These are phyloP conservation scores for Batkoa obscura DNA, from an alignment of 371 early-diverging fungal genomes.

Conservation along the genomic window DNA sequence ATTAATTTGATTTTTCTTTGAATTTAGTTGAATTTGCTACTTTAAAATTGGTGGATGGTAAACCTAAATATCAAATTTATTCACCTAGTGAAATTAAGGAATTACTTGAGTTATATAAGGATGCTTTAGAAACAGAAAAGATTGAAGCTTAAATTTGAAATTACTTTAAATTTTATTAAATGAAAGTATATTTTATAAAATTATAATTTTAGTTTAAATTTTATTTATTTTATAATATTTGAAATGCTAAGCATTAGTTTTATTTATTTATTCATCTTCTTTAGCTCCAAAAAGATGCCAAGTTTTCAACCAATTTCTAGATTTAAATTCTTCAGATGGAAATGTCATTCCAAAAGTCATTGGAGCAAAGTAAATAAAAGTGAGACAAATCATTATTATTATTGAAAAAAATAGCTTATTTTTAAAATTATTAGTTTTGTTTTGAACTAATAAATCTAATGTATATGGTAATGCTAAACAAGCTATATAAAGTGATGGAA, in stretches of 20 bases:
- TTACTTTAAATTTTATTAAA: no score
- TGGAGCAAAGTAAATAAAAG: not conserved
- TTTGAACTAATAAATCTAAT: slow-evolving; percentile 38
- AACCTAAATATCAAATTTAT: slow-evolving; percentile 13
- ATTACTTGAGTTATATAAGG: slow-evolving; percentile 15
- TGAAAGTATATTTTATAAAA: no score
- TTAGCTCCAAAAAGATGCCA: slow-evolving; percentile 3
- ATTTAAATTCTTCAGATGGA: not conserved
- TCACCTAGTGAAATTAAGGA: slow-evolving; percentile 15
- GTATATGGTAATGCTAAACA: slow-evolving; percentile 49
- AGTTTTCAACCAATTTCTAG: not conserved
- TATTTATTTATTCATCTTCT: no score
- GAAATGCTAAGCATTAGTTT: no score
- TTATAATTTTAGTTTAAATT: no score
- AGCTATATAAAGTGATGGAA: slow-evolving; percentile 91
- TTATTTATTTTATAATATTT: no score
- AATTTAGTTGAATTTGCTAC: slow-evolving; percentile 18
- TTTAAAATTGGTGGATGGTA: slow-evolving; percentile 14
- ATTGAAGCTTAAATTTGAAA: not conserved
- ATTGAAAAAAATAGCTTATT: not conserved
- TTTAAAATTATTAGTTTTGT: slow-evolving; percentile 10
- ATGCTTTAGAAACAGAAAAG: not conserved
- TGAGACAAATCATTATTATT: not conserved
- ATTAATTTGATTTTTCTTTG: not conserved
- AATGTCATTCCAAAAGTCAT: slow-evolving; percentile 1